Base-by-base conservation (phyloP, 495 filamentous ascomycete genomes). In the Apodospora peruviana region DNA sequence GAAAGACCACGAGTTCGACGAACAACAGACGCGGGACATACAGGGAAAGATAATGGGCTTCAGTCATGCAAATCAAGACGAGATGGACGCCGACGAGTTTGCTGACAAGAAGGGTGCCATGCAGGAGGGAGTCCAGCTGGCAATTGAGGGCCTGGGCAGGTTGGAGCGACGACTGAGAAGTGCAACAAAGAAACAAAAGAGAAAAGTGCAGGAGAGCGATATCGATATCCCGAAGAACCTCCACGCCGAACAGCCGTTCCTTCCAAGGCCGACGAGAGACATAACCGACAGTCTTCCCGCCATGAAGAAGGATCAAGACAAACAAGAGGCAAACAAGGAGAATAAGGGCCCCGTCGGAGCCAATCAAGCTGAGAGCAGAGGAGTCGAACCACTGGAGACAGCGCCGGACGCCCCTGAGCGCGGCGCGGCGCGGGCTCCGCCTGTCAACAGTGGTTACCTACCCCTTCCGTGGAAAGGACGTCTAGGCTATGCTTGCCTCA, bases 391-490 rank as follows among this genome's bases (percentile, higher is more conserved):
- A n/a, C 39, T 53, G 9, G 59, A 65, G 24, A 48, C 63, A 45
- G 50, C 61, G 27, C 64, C 59, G 25, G 70, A 75, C 10, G 48
- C 69, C 24, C 63, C 73, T 10, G 72, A 79, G 44, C 71, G 70
- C 7, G 67, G 75, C 17, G 71, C 69, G 0, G 60, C 64, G 0
- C 69, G 90, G 24, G 71, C 85, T 9, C 88, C 88, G 20, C 81
- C 90, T 3, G 84, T 95, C 20, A 85, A 96, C 60, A 95, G 88
- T 60, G 80, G 79, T 55, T 90, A 89, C 60, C 74, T 96, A 14
- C 93, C 91, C 2, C 67, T 96, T 14, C 91, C 89, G 0, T 96
- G 91, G 91, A 93, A 90, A 72, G 93, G 91, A 1, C 76, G 91
- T 32, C 66, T 96, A 49, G 91, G 91, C 39, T 96, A 93, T 76